phyloP scores from a whole-genome alignment of 2,329 filamentous ascomycete genomes.

The Aspergillus sp. region DNA sequence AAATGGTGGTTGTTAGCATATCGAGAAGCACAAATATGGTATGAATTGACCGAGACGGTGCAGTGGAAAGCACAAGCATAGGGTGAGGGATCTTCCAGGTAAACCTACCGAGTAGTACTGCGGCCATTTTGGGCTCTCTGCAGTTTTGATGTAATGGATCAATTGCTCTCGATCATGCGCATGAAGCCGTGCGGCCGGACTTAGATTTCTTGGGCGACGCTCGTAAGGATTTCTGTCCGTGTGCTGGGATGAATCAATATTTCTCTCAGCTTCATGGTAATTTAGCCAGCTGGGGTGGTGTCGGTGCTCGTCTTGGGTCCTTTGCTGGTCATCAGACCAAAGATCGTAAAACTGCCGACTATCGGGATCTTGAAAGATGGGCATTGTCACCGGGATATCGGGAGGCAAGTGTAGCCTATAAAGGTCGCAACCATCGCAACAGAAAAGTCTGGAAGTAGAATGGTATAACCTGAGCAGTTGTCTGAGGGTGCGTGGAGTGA shows the following conservation, averaged over 20 bases:
- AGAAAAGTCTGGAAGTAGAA: not conserved
- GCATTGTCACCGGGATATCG: constrained; percentile 29
- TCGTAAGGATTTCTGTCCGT: constrained; percentile 15
- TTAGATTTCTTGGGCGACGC: constrained; percentile 13
- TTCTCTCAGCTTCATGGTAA: constrained; percentile 13
- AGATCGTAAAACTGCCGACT: constrained; percentile 27
- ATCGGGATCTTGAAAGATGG: constrained; percentile 37
- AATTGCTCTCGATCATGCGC: constrained; percentile 68
- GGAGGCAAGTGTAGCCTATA: constrained; percentile 16
- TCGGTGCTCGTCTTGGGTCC: constrained; percentile 12
- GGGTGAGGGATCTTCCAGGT: not conserved
- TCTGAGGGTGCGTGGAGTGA: constrained; percentile 1
- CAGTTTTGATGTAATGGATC: constrained; percentile 80
- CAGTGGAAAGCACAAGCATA: not conserved
- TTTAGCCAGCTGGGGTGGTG: constrained; percentile 13
- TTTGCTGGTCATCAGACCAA: constrained; percentile 26
- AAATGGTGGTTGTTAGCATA: not conserved
- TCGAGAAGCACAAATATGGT: not conserved
- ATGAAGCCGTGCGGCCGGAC: constrained; percentile 21
- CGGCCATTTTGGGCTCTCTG: constrained; percentile 73
- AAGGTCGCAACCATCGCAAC: constrained; percentile 27
- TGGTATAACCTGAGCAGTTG: not conserved
- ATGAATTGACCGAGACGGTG: not conserved
- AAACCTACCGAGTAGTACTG: constrained; percentile 59
- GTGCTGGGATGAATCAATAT: constrained; percentile 14